Percentiles rank a stretch among this genome's conserved stretches.
phyloP scores from a whole-genome alignment of 2,329 filamentous ascomycete genomes.

The Teratosphaeriaceae sp. region DNA sequence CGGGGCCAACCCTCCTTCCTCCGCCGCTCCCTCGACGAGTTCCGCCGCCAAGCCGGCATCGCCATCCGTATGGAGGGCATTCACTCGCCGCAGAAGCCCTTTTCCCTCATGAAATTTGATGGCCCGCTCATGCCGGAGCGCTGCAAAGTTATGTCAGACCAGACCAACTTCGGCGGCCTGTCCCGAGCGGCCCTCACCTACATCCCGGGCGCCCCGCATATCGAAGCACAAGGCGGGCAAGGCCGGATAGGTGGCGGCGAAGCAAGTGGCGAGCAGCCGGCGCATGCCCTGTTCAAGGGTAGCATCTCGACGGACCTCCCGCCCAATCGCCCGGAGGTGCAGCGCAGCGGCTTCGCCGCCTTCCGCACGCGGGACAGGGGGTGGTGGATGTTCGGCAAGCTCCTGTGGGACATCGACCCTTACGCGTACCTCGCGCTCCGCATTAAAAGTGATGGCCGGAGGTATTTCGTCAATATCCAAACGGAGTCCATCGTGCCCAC shows the following conservation, averaged over 20 bases:
- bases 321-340: conserved; percentile 61
- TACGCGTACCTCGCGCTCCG: conserved; percentile 83
- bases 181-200: conserved; percentile 69
- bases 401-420: conserved; percentile 82
- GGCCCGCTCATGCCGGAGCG: conserved; percentile 34
- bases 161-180: conserved; percentile 71
- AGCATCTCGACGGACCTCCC: conserved; percentile 82
- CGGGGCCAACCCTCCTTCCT: conserved; percentile 44
- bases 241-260: conserved; percentile 9
- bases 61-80: conserved; percentile 64
- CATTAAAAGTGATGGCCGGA: conserved; percentile 81
- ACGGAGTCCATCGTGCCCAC: conserved; percentile 89
- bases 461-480: conserved; percentile 93
- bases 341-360: conserved; percentile 79
- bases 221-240: conserved; percentile 10
- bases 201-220: conserved; percentile 17
- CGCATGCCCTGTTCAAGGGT: conserved; percentile 79
- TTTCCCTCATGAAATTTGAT: conserved; percentile 59
- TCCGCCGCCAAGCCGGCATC: conserved; percentile 49
- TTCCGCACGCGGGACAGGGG: conserved; percentile 77
- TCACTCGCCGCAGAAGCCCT: conserved; percentile 57
- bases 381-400: conserved; percentile 75
- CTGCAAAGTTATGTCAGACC: conserved; percentile 77
- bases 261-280: conserved; percentile 44
- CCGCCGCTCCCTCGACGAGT: conserved; percentile 52